A percentile compares a stretch with the other conserved stretches of the same genome.
phyloP scores from a whole-genome alignment of 768 basidiomycete genomes.

The Lanmaoa pseudosensibilis region DNA sequence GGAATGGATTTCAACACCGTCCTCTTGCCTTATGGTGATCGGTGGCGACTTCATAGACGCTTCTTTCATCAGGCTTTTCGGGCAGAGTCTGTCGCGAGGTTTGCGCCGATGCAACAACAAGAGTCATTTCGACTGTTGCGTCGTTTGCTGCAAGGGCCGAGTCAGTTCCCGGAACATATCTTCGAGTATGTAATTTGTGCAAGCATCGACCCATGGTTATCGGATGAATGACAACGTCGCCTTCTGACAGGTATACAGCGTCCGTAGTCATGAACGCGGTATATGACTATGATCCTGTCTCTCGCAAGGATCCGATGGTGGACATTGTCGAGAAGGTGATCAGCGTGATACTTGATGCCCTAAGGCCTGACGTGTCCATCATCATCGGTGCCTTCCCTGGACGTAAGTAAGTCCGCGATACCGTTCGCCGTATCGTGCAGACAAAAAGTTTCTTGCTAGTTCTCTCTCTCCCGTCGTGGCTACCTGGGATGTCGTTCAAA shows the following conservation, averaged over 20 bases:
- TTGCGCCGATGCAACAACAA: slow-evolving; percentile 29
- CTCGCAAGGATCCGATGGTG: slow-evolving; percentile 9
- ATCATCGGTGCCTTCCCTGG: slow-evolving; percentile 14
- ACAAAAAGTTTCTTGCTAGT: background rate
- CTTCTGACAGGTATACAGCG: slow-evolving; percentile 9
- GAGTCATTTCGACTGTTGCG: slow-evolving; percentile 31
- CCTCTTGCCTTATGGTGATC: slow-evolving; percentile 29
- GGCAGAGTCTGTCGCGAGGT: slow-evolving; percentile 14
- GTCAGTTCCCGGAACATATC: slow-evolving; percentile 32
- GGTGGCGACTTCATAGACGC: slow-evolving; percentile 32
- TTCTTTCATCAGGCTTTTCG: slow-evolving; percentile 26
- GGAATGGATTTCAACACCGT: slow-evolving; percentile 18
- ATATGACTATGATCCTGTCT: slow-evolving; percentile 17
- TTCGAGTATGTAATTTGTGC: slow-evolving; percentile 23
- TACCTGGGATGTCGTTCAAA: slow-evolving; percentile 16
- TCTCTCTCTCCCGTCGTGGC: slow-evolving; percentile 10
- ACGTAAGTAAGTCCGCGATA: slow-evolving; percentile 1
- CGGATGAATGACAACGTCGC: background rate
- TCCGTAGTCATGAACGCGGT: slow-evolving; percentile 12
- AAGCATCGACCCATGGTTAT: background rate
- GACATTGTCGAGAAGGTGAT: slow-evolving; percentile 7
- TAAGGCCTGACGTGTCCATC: slow-evolving; percentile 8
- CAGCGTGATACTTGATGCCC: slow-evolving; percentile 4
- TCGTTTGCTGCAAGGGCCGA: slow-evolving; percentile 32
- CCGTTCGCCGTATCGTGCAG: background rate